Percentiles rank a stretch among this genome's conserved stretches.
Conservation (phyloP, 2,329 filamentous ascomycete genomes). For the Venturia pyrina region DNA sequence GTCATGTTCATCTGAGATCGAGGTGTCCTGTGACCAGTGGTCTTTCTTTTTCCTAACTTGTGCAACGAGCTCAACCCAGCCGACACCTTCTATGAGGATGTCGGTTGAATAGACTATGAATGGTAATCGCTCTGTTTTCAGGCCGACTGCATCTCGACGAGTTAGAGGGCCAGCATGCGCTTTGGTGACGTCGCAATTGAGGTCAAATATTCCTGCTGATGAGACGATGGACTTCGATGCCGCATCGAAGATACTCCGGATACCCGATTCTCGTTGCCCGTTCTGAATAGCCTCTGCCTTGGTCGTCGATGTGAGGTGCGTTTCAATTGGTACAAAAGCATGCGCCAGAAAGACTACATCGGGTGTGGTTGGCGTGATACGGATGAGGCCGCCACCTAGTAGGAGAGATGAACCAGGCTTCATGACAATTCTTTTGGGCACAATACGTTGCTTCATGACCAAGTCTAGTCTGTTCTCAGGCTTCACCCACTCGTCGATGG, state of each 20-base stretch:
- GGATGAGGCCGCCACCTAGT: conserved; percentile 70
- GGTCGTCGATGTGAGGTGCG: conserved; percentile 67
- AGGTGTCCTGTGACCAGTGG: neutral
- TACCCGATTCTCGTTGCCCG: conserved; percentile 48
- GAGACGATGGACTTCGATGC: conserved; percentile 24
- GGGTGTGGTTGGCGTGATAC: conserved; percentile 66
- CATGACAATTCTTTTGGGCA: conserved; percentile 62
- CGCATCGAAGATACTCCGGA: conserved; percentile 50
- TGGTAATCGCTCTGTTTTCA: conserved; percentile 59
- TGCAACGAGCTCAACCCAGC: conserved; percentile 81
- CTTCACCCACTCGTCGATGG: conserved; percentile 60
- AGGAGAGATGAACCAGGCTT: conserved; percentile 72
- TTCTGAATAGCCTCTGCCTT: conserved; percentile 69
- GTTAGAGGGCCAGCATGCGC: conserved; percentile 65
- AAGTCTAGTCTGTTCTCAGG: conserved; percentile 56
- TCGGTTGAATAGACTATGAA: conserved; percentile 75
- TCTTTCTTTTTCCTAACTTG: conserved; percentile 51
- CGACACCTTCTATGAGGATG: conserved; percentile 81
- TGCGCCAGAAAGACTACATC: conserved; percentile 66
- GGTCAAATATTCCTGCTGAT: conserved; percentile 59
- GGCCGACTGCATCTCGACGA: conserved; percentile 48
- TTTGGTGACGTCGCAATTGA: conserved; percentile 77
- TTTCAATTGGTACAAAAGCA: conserved; percentile 68
- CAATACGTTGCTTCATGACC: conserved; percentile 68
- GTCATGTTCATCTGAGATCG: neutral